Conservation (phyloP, 148 eudicot genomes). For the Vaccinium macrocarpon region DNA sequence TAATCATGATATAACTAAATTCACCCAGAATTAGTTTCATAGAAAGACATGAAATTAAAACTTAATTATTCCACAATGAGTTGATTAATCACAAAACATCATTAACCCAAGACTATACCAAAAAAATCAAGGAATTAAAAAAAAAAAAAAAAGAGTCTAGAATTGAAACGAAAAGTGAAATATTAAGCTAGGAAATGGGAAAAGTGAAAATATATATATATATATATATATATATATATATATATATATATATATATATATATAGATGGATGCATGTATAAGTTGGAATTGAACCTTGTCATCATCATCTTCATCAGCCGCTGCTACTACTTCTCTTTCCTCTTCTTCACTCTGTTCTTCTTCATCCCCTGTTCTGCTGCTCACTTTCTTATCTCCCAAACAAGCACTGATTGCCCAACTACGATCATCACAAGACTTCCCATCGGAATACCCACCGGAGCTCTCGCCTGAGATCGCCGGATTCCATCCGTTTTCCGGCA, state of each 20-base stretch:
- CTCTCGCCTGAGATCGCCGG: conserved; percentile 27
- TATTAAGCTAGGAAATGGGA: background rate
- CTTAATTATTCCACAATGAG: background rate
- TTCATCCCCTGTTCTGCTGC: conserved; percentile 11
- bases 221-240: background rate
- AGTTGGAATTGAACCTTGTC: conserved; percentile 26
- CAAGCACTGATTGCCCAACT: conserved; percentile 16
- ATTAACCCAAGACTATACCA: no score
- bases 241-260: no score
- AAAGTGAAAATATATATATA: no score
- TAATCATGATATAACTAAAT: no score
- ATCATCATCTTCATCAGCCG: background rate
- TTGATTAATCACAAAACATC: background rate
- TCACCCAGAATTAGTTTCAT: no score
- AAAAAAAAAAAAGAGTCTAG: no score
- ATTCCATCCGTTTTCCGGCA: conserved; percentile 28
- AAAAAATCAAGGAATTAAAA: background rate
- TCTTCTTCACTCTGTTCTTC: conserved; percentile 14
- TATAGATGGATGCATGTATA: background rate
- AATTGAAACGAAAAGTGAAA: background rate
- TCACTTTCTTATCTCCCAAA: conserved; percentile 14
- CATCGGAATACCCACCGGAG: conserved; percentile 16
- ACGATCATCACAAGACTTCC: background rate
- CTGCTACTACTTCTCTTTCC: conserved; percentile 14
- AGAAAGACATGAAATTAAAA: no score